Evolutionary conservation across 2,329 filamentous ascomycete species (phyloP), one percentile per base, ranked within the genome.

Genomic region (Neoscytalidium dimidiatum): DNA sequence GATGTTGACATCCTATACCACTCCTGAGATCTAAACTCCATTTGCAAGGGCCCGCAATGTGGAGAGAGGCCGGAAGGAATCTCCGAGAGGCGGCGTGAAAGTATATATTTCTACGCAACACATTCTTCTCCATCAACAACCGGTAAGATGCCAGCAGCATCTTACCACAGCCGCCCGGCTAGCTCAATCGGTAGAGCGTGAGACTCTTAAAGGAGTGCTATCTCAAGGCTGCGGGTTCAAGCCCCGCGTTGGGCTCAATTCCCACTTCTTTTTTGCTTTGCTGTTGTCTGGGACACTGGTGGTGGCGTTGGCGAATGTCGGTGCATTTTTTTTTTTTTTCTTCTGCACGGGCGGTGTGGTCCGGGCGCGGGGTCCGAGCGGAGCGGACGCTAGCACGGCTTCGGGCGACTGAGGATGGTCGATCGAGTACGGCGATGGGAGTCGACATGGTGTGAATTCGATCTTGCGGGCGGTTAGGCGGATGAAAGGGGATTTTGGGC

Each of bases 121-220:
- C n/a, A n/a, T n/a, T n/a, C n/a, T n/a, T n/a, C 14, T 46, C 17
- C 56, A 51, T 26, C 29, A 62, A 62, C 44, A 23, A 29, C 14
- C 23, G 7, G 31, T 14, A 41, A 41, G 21, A 56, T 41, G n/a
- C 4, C 29, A 14, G 2, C 52, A 5, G 4, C 21, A 41, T 41
- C 52, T 28, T 56, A 19, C 13, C 19, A 29, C n/a, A 58, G 62
- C 62, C 52, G 63, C 58, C 53, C 49, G 57, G 66, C 57, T 67
- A 66, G 65, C 67, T 67, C 66, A 67, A 66, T 66, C 66, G 66
- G 66, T 68, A 66, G 65, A 68, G 65, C 66, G 63, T 67, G 53
- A 67, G 66, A 67, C 66, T 67, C 66, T 67, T 66, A 67, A n/a
- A n/a, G n/a, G n/a, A n/a, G n/a, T n/a, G n/a, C n/a, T n/a, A 64